Percentiles rank a stretch among this genome's conserved stretches.
Conservation (phyloP, 2,329 filamentous ascomycete species). For the Ascosphaera pollenicola region DNA sequence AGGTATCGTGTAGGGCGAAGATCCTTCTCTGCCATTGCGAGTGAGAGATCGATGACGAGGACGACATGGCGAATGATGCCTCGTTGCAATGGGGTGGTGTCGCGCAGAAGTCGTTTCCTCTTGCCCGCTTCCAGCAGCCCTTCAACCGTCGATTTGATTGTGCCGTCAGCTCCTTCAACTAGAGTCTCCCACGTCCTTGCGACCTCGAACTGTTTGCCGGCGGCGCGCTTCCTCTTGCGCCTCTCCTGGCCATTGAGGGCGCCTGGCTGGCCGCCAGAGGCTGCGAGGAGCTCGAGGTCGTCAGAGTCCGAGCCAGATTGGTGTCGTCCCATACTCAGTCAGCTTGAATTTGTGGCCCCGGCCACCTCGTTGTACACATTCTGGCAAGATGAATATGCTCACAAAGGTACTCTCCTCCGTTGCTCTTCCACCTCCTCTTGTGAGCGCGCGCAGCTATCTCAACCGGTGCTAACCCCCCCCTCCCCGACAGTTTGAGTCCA, state of each 20-base stretch:
- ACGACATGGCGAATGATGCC: conserved; percentile 96
- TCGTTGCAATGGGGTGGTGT: conserved; percentile 85
- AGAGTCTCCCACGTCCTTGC: conserved; percentile 41
- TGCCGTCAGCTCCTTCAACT: conserved; percentile 58
- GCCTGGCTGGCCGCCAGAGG: conserved; percentile 1
- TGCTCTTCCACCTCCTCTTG: conserved; percentile 3
- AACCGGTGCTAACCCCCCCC: conserved; percentile 6
- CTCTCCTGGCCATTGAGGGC: conserved; percentile 7
- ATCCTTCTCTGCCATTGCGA: conserved; percentile 90
- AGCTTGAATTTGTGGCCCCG: conserved; percentile 24
- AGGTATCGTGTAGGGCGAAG: conserved; percentile 71
- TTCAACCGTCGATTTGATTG: conserved; percentile 48
- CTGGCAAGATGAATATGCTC: conserved; percentile 26
- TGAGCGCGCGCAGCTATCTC: conserved; percentile 6
- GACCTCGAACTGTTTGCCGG: conserved; percentile 24
- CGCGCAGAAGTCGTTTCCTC: conserved; percentile 59
- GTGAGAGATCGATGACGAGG: conserved; percentile 74
- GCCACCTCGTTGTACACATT: conserved; percentile 20
- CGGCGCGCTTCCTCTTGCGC: conserved; percentile 18
- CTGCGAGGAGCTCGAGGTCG: conserved; percentile 3
- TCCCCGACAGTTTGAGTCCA: conserved; percentile 36
- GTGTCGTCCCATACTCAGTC: no score
- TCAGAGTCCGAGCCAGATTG: conserved; percentile 7
- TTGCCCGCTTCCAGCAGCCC: conserved; percentile 63
- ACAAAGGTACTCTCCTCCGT: conserved; percentile 20